Evolutionary conservation across 257 asterid genomes (phyloP).

Genomic region (Cinchona pubescens): DNA sequence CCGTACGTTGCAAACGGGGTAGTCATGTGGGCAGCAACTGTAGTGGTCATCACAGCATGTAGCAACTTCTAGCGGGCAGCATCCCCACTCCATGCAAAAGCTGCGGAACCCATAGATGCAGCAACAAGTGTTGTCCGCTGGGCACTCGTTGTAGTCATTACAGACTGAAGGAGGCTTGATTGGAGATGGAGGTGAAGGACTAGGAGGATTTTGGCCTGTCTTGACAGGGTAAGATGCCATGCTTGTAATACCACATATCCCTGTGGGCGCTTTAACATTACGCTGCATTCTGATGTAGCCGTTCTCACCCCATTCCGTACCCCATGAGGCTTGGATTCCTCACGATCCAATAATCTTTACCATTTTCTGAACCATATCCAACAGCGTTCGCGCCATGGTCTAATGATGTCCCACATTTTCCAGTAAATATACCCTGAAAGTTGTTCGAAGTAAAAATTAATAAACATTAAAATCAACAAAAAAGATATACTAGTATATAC

Average conservation of each 20-base stretch:
- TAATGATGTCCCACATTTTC: constrained; percentile 48
- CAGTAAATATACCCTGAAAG: constrained; percentile 66
- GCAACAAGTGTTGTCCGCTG: constrained; percentile 66
- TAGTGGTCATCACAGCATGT: constrained; percentile 71
- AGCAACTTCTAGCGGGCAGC: constrained; percentile 79
- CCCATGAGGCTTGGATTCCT: constrained; percentile 93
- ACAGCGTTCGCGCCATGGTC: constrained; percentile 82
- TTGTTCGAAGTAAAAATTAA: background rate
- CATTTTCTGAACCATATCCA: constrained; percentile 61
- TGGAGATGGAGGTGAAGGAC: constrained; percentile 78
- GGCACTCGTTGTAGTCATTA: constrained; percentile 45
- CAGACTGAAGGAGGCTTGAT: constrained; percentile 47
- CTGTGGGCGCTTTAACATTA: constrained; percentile 35
- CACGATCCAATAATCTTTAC: constrained; percentile 64
- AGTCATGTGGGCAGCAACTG: constrained; percentile 84
- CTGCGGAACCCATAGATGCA: constrained; percentile 43
- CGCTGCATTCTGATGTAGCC: constrained; percentile 78
- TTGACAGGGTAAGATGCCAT: constrained; percentile 77
- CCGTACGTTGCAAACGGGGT: constrained; percentile 60
- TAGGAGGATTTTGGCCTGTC: constrained; percentile 60
- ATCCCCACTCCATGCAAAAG: constrained; percentile 69
- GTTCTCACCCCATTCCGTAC: constrained; percentile 63
- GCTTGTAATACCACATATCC: constrained; percentile 67
- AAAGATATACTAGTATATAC: too few relatives aligned
- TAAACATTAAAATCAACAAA: background rate